Evolutionary conservation across 2,329 filamentous ascomycete genomes (phyloP).

Genomic region (Fusarium falciforme): DNA sequence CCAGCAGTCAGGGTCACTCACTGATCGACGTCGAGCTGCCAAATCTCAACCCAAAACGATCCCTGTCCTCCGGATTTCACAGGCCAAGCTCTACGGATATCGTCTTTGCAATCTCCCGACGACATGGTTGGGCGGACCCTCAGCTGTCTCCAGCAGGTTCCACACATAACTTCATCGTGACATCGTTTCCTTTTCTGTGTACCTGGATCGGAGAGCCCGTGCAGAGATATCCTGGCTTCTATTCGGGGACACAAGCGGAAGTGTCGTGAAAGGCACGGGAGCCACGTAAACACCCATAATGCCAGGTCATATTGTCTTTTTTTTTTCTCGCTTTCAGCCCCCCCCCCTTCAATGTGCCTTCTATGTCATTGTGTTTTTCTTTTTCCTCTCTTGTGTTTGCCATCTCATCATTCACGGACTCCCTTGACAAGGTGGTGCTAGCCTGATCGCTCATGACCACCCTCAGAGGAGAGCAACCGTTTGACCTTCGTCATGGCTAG

Average conservation of each 20-base stretch:
- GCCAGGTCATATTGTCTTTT: background rate
- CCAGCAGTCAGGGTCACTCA: constrained; percentile 1
- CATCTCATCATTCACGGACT: background rate
- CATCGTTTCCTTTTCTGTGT: background rate
- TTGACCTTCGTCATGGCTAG: background rate
- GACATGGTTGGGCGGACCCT: constrained; percentile 4
- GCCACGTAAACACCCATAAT: background rate
- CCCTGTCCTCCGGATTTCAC: constrained; percentile 6
- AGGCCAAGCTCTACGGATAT: background rate
- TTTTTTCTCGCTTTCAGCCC: background rate
- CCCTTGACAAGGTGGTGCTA: background rate
- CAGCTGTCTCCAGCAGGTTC: constrained; percentile 8
- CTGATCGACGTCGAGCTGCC: constrained; percentile 7
- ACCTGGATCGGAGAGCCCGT: constrained; percentile 4
- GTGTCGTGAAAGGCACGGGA: background rate
- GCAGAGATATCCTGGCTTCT: background rate
- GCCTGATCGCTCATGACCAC: background rate
- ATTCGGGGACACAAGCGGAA: background rate
- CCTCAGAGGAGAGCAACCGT: background rate
- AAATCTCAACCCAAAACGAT: background rate
- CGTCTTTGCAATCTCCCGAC: constrained; percentile 15
- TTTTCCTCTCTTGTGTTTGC: constrained; percentile 1
- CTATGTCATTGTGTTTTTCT: constrained; percentile 6
- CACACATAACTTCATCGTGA: constrained; percentile 8
- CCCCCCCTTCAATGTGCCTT: background rate